Base-by-base conservation (phyloP, 2,329 filamentous ascomycete genomes). In the Fusarium algeriense region DNA sequence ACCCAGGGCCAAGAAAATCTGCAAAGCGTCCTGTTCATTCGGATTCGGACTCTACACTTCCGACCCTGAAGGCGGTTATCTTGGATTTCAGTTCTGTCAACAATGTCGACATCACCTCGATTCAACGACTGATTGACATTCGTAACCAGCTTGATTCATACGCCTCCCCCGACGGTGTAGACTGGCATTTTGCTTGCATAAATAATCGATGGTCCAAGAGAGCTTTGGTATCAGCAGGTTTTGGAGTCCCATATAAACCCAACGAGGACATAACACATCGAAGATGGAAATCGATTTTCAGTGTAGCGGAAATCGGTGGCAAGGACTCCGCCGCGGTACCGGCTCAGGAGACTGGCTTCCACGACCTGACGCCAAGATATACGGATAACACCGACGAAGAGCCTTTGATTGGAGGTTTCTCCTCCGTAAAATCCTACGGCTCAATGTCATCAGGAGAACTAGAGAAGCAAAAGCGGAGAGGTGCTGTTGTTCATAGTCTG, bases 141-240 rank as follows among this genome's bases (percentile, higher is more conserved):
- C 93, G 95, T 76, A 97, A 97, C 80, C 95, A 98, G 79, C 90
- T 98, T 30, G 95, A 98, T 80, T 87, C 90, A 23, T 97, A 97
- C 78, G 89, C 94, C 2, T 81, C 91, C 0, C 95, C 95, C 0
- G 90, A 94, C 23, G 85, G 87, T 5, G 95, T 98, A 7, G 94
- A 98, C 79, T 98, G 95, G 95, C 96, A 98, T 81, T 91, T 98
- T 70, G 93, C 95, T n/a, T 92, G 91, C 81, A 92, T 98, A 83
- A 94, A 91, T 83, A 98, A 96, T 84, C 73, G 77, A 50, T 98
- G 95, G 95, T 95, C 94, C 28, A 97, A 97, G 84, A 92, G 94
- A 35, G 95, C 93, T 7, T 90, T 98, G 45, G 92, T 91, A 7
- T 90, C 93, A 4, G 95, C 92, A 28, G 95, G 95, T 15, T 98